Conservation (phyloP, 371 early-diverging fungal genomes). For the Mucor sp. region DNA sequence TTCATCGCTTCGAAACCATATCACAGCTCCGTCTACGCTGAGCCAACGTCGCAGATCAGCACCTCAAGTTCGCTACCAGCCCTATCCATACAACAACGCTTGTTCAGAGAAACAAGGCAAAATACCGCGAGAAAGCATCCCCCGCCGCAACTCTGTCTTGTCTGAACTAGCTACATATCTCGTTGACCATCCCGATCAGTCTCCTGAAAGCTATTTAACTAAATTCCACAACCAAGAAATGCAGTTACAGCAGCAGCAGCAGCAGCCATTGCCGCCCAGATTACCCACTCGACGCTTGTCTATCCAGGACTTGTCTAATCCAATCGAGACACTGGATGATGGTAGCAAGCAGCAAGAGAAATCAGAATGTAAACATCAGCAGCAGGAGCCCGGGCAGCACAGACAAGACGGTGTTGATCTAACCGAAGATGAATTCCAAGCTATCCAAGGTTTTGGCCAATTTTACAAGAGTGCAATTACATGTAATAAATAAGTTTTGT, state of each 20-base stretch:
- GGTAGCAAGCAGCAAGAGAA: background rate
- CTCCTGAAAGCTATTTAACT: slow-evolving; percentile 38
- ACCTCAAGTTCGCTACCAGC: slow-evolving; percentile 34
- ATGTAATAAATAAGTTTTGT: slow-evolving; percentile 15
- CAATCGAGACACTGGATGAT: slow-evolving; percentile 32
- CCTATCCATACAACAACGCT: slow-evolving; percentile 23
- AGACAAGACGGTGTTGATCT: slow-evolving; percentile 31
- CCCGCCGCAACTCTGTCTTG: slow-evolving; percentile 19
- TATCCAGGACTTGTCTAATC: slow-evolving; percentile 44
- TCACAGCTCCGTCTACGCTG: background rate
- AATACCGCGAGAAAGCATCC: slow-evolving; percentile 1
- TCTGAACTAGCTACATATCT: slow-evolving; percentile 43
- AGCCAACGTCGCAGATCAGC: slow-evolving; percentile 16
- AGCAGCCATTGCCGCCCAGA: background rate
- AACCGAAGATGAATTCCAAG: slow-evolving; percentile 48
- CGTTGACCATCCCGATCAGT: slow-evolving; percentile 34
- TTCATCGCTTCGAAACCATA: background rate
- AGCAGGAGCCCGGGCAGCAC: background rate
- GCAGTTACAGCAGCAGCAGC: background rate
- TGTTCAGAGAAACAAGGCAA: background rate
- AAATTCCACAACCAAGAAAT: slow-evolving; percentile 1
- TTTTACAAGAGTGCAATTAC: slow-evolving; percentile 20
- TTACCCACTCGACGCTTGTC: slow-evolving; percentile 34
- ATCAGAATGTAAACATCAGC: background rate
- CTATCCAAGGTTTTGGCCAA: slow-evolving; percentile 45